Conservation (phyloP, 768 basidiomycete genomes). For the Pleurotus pulmonarius region DNA sequence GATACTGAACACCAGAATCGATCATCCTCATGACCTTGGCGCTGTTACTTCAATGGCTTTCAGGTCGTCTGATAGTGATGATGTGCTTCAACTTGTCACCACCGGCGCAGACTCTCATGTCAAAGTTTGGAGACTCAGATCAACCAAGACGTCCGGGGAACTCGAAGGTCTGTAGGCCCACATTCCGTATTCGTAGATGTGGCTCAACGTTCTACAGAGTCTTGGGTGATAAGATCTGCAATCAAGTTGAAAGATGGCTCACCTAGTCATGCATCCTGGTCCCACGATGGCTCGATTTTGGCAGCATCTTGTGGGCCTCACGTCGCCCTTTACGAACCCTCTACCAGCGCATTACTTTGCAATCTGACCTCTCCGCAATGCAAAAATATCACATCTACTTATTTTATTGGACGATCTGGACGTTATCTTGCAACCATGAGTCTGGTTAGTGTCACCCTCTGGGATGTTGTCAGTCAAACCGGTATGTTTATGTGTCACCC, state of each 20-base stretch:
- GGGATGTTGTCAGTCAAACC: slow-evolving; percentile 65
- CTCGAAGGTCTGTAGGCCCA: slow-evolving; percentile 44
- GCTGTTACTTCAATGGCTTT: slow-evolving; percentile 68
- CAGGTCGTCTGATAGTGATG: slow-evolving; percentile 40
- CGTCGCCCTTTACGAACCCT: slow-evolving; percentile 73
- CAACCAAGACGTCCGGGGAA: slow-evolving; percentile 37
- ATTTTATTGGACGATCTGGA: slow-evolving; percentile 71
- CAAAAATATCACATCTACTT: slow-evolving; percentile 34
- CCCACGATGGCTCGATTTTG: slow-evolving; percentile 82
- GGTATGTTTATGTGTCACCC: slow-evolving; percentile 40
- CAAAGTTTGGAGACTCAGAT: slow-evolving; percentile 76
- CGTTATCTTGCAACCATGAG: slow-evolving; percentile 63
- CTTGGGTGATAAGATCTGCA: slow-evolving; percentile 79
- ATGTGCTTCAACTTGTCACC: slow-evolving; percentile 55
- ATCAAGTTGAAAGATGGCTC: slow-evolving; percentile 64
- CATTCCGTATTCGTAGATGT: not conserved
- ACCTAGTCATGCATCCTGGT: slow-evolving; percentile 72
- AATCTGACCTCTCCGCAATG: slow-evolving; percentile 59
- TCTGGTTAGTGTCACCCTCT: slow-evolving; percentile 49
- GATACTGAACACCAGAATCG: slow-evolving; percentile 85
- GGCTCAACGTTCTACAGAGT: slow-evolving; percentile 34
- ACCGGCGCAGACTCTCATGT: slow-evolving; percentile 71
- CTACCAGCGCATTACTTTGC: slow-evolving; percentile 54
- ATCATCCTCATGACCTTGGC: slow-evolving; percentile 74
- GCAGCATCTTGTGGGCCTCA: slow-evolving; percentile 65